Conservation (phyloP, 345 rosid genomes). For the Carallia brachiata region DNA sequence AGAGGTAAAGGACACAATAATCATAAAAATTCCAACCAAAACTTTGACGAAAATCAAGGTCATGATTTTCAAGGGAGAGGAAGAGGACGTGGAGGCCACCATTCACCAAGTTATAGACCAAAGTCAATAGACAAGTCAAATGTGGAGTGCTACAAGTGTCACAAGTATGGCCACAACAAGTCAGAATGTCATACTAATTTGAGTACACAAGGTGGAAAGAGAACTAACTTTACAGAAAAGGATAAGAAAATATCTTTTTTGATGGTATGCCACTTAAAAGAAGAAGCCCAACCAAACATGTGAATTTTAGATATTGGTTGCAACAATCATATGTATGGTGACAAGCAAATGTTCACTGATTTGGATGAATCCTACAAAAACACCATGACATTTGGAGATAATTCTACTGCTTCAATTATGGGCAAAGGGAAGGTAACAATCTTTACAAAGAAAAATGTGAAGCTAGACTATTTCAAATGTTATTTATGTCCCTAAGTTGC, state of each 20-base stretch:
- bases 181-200: too few relatives aligned
- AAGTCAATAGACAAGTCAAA: not conserved
- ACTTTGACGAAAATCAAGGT: not conserved
- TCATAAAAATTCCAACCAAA: not conserved
- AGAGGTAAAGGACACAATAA: not conserved
- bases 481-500: not conserved
- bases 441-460: not conserved
- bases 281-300: not conserved
- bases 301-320: not conserved
- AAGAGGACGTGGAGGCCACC: not conserved
- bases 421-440: conserved; percentile 7
- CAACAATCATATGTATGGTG: not conserved
- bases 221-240: not conserved
- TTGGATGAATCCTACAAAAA: not conserved
- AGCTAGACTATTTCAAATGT: conserved; percentile 4
- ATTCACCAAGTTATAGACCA: not conserved
- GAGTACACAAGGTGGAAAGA: too few relatives aligned
- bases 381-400: not conserved
- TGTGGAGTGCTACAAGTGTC: too few relatives aligned
- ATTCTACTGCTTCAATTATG: not conserved
- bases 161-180: too few relatives aligned
- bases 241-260: not conserved
- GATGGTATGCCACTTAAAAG: not conserved
- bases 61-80: not conserved
- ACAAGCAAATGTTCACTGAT: not conserved